Base-by-base conservation (phyloP, 2,329 filamentous ascomycete genomes). In the Chrysoporthe deuterocubensis region DNA sequence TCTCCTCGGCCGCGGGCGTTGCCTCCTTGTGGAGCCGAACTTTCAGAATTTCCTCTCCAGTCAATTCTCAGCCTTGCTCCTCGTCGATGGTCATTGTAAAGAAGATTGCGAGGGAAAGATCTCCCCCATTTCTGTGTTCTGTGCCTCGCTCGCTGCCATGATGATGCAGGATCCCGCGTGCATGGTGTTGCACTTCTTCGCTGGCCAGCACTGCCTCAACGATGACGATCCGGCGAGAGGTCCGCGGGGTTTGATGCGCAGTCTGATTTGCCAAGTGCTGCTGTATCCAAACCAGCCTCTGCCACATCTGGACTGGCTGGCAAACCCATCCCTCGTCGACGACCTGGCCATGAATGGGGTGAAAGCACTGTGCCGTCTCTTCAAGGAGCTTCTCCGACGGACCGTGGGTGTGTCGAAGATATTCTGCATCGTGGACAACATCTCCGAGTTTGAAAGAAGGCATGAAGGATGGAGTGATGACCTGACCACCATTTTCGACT, bases 371-470 rank as follows among this genome's bases (percentile, higher is more conserved):
- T 62, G 60, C 61, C 54, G 21, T 11, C 18, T 54, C 13, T 48
- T 48, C n/a, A 40, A 54, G 16, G 62, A 56, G 48, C 50, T 64
- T 11, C 32, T 57, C 37, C 40, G 26, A 2, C 50, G 50, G 40
- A 32, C 56, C 43, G 34, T 46, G 37, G 52, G 32, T 11, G 37
- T 64, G 37, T 32, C 14, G 16, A 44, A 50, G 4, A 64, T 57
- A 64, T 32, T 64, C 21, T 56, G 50, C 11, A 57, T 64, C 4
- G 37, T 64, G n/a, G 62, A 64, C 21, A 64, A 56, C n/a, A n/a
- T 64, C 37, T 64, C 62, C 5, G 62, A 64, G 18, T 57, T 64
- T n/a, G 62, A 64, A 6, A 62, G 18, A 11, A 48, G 4, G 8
- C 26, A 18, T 18, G 21, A 57, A 34, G 50, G 44, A 37, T 57